These are phyloP conservation scores for Fusarium papillatum DNA, from an alignment of 2,329 filamentous ascomycete genomes.

Conservation along the genomic window DNA sequence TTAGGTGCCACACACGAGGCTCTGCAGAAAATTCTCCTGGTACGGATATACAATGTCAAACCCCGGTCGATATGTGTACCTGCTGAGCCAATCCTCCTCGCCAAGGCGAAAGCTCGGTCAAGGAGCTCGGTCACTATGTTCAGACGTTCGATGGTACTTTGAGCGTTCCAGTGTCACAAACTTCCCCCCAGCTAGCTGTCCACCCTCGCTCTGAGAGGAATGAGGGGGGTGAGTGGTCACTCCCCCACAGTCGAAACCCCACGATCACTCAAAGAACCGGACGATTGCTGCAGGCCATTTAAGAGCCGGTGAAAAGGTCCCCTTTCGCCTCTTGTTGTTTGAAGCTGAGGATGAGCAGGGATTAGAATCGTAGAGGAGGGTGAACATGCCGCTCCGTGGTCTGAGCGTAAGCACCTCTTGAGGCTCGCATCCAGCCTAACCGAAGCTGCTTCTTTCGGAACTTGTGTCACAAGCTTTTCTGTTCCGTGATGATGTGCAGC, in stretches of 20 bases:
- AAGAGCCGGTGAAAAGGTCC: background rate
- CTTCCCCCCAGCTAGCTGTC: background rate
- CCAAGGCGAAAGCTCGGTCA: background rate
- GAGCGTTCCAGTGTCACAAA: constrained; percentile 6
- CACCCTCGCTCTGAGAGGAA: background rate
- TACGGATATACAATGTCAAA: background rate
- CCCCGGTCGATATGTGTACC: background rate
- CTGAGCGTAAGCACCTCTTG: constrained; percentile 18
- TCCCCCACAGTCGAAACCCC: constrained; percentile 8
- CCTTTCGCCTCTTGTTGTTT: background rate
- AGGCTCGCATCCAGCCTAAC: constrained; percentile 3
- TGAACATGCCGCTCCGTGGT: constrained; percentile 20
- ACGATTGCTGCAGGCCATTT: constrained; percentile 13
- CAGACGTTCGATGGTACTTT: background rate
- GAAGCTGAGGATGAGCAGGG: constrained; percentile 17
- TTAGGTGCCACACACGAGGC: constrained; percentile 14
- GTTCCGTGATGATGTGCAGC: background rate
- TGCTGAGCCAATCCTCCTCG: background rate
- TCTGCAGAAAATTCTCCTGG: constrained; percentile 7
- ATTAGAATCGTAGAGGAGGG: constrained; percentile 14
- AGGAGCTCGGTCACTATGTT: background rate
- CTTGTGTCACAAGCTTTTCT: constrained; percentile 9
- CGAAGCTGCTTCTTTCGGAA: constrained; percentile 3
- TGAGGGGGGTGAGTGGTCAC: background rate
- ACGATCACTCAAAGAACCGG: constrained; percentile 1